Evolutionary conservation across 768 basidiomycete genomes (phyloP), one percentile per base, ranked within the genome.

Genomic region (Leccinum boreale): DNA sequence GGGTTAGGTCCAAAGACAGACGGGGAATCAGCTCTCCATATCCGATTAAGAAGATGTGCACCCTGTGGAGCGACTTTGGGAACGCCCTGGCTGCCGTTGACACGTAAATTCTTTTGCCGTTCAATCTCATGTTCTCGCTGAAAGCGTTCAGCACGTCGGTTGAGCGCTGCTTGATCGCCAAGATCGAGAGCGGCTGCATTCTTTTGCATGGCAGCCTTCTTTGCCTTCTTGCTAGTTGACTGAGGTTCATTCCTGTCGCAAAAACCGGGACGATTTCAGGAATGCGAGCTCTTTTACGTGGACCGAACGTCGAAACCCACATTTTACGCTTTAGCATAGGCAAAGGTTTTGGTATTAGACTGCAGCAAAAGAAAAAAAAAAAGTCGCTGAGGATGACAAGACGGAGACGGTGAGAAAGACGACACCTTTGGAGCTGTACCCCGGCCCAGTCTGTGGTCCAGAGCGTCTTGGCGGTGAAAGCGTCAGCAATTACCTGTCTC

Each of bases 371-470:
- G n/a, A n/a, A 39, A 5, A 48, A 39, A 4, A 39, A 42, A 44
- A 44, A 60, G 62, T 69, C 70, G 65, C 57, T 64, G 57, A 63
- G 58, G 65, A 53, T 52, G 53, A 57, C 29, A 58, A 52, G 42
- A 44, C 42, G 19, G 19, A 44, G 42, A 19, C 11, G 42, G 46
- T 31, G 19, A 48, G 26, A 44, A 52, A 55, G 23, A 57, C 52
- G 56, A 54, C 56, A 94, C 95, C 89, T 90, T 78, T 92, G 81
- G 55, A 99, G 79, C 74, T 96, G 90, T 33, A 94, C 83, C 31
- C 83, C 87, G 10, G 81, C 77, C 97, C 97, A 99, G 73, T 98
- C 93, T 57, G 90, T 96, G n/a, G 91, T 90, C 85, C 91, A 89
- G 24, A 98, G 80, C 1, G 89, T 83, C 70, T 90, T 86, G 68